These are phyloP conservation scores for Arbutus unedo DNA, from an alignment of 148 eudicot genomes.

Conservation along the genomic window DNA sequence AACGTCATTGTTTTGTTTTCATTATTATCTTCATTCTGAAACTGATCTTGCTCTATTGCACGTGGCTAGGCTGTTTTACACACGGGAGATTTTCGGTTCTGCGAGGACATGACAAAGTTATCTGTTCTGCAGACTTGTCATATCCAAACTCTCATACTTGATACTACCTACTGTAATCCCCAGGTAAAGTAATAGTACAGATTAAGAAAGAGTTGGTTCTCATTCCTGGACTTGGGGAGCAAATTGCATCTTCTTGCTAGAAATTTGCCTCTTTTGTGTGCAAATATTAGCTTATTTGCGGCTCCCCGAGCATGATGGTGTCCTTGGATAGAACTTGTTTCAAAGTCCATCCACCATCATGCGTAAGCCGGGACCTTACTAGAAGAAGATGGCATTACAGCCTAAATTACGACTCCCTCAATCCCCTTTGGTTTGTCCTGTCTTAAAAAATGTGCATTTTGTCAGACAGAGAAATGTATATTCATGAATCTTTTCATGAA, in stretches of 20 bases:
- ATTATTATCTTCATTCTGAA: conserved; percentile 14
- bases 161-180: conserved; percentile 92
- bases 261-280: background rate
- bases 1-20: background rate
- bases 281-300: background rate
- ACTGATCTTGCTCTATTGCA: conserved; percentile 14
- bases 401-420: too few relatives aligned
- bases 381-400: background rate
- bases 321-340: conserved; percentile 7
- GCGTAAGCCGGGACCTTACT: background rate
- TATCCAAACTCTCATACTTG: conserved; percentile 77
- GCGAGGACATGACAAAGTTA: conserved; percentile 54
- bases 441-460: too few relatives aligned
- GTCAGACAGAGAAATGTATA: too few relatives aligned
- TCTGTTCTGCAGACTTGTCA: conserved; percentile 36
- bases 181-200: conserved; percentile 39
- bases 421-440: too few relatives aligned
- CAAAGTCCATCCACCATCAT: background rate
- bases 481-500: too few relatives aligned
- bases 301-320: background rate
- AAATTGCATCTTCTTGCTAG: background rate
- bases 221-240: conserved; percentile 1
- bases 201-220: background rate
- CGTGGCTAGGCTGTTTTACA: conserved; percentile 74
- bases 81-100: conserved; percentile 92